Base-by-base conservation (phyloP, 2,329 filamentous ascomycete species). In the Arthrobotrys entomopaga region DNA sequence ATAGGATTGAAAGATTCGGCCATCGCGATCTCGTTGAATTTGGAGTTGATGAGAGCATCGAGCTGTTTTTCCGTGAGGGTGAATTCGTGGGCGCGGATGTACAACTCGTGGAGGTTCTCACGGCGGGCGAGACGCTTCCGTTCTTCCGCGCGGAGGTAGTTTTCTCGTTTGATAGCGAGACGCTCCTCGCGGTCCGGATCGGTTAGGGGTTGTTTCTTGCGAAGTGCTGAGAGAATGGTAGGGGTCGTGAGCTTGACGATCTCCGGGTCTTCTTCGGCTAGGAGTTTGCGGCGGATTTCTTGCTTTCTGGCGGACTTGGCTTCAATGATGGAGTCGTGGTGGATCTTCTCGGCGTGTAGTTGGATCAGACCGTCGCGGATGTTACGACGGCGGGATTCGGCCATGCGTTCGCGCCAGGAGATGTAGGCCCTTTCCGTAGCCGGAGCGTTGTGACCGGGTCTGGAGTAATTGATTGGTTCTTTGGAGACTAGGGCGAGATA, bases 1-100 rank as follows among this genome's bases (percentile, higher is more conserved):
- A 49, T 10, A 15, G 38, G 34, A 20, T 64, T 26, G 13, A 58
- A 15, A 6, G 7, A 8, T 42, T 69, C 71, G 2, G 64, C 71
- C 11, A 38, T 26, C 34, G n/a, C 34, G 11, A 65, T 78, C 75
- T 81, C 81, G 66, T 79, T 81, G 80, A 86, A 87, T 81, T 84
- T 84, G 76, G 87, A 85, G 24, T 88, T 87, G 97, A 99, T n/a
- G 90, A 85, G 76, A 85, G 83, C 84, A 78, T 91, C 86, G 38
- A 99, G 86, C 81, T 96, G 90, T 58, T 86, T 83, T 81, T 96
- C 93, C 22, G 86, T 89, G 16, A 92, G 89, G 80, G 99, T 97
- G 83, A 98, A 99, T 43, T 87, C 84, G 24, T 90, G 87, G 3
- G 95, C 93, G 78, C 93, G 91, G 83, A 95, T 91, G 83, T 99